Evolutionary conservation across 768 basidiomycete genomes (phyloP).

Genomic region (Tylopilus vinaceipallidus): DNA sequence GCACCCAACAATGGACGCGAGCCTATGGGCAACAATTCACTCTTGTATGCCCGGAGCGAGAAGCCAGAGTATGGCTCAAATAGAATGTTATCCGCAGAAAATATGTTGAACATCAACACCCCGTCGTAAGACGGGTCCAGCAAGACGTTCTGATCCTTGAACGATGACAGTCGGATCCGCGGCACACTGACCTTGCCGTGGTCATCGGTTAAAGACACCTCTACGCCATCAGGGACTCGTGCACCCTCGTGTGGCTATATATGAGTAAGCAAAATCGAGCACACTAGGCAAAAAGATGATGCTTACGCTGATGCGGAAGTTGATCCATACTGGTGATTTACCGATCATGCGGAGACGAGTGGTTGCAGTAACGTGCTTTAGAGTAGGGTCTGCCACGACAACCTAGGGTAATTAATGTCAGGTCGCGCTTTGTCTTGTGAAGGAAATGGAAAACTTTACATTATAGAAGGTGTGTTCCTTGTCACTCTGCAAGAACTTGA

Average conservation of each 20-base stretch:
- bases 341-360: slow-evolving; percentile 9
- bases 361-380: neutral
- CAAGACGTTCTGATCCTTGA: neutral
- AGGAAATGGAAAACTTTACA: neutral
- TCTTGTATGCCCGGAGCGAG: neutral
- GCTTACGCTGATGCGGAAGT: neutral
- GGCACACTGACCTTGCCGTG: neutral
- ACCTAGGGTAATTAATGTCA: slow-evolving; percentile 1
- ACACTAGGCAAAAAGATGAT: neutral
- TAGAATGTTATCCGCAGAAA: neutral
- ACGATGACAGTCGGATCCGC: neutral
- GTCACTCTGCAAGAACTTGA: neutral
- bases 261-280: too few species aligned
- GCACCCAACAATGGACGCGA: slow-evolving; percentile 2
- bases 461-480: slow-evolving; percentile 1
- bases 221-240: neutral
- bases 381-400: slow-evolving; percentile 8
- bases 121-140: slow-evolving; percentile 4
- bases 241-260: slow-evolving; percentile 4
- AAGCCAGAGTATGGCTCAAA: slow-evolving; percentile 7
- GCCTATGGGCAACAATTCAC: too few species aligned
- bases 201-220: slow-evolving; percentile 7
- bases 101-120: slow-evolving; percentile 1
- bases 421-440: neutral
- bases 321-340: neutral